A percentile compares a stretch with the other conserved stretches of the same genome.
Evolutionary conservation across 2,329 filamentous ascomycete species (phyloP).

Genomic region (Conoideocrella luteorostrata): DNA sequence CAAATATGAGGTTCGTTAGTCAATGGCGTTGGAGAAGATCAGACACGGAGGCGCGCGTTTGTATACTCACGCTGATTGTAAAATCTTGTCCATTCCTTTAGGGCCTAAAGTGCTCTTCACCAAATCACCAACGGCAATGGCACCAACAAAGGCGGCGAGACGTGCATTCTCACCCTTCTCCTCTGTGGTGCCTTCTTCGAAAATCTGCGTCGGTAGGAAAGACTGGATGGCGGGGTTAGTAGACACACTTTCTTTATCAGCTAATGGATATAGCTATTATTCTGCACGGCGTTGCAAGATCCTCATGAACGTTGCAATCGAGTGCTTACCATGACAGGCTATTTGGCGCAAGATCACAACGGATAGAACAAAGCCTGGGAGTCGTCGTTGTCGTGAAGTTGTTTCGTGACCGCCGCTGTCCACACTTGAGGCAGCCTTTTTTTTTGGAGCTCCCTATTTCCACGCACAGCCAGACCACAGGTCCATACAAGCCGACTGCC

Average conservation of each 20-base stretch:
- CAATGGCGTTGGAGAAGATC: slow-evolving; percentile 7
- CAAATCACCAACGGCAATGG: slow-evolving; percentile 93
- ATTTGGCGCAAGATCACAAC: slow-evolving; percentile 1
- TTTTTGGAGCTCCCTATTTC: slow-evolving; percentile 20
- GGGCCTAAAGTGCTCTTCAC: slow-evolving; percentile 96
- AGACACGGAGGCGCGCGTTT: slow-evolving; percentile 8
- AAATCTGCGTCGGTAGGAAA: slow-evolving; percentile 93
- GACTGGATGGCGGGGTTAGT: slow-evolving; percentile 32
- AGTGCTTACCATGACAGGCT: slow-evolving; percentile 5
- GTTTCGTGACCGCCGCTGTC: slow-evolving; percentile 11
- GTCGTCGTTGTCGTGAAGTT: slow-evolving; percentile 8
- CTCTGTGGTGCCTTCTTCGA: slow-evolving; percentile 91
- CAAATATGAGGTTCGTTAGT: slow-evolving; percentile 13
- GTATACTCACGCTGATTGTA: slow-evolving; percentile 86
- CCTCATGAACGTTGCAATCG: background rate
- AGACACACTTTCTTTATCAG: too few species aligned
- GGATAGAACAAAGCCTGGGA: slow-evolving; percentile 3
- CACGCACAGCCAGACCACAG: too few species aligned
- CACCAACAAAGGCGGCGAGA: slow-evolving; percentile 95
- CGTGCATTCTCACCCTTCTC: slow-evolving; percentile 99
- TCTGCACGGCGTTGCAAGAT: too few species aligned
- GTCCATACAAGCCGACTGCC: background rate
- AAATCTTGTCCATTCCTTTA: slow-evolving; percentile 98
- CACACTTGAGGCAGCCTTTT: slow-evolving; percentile 18
- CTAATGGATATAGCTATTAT: too few species aligned